Percentiles rank a stretch among this genome's conserved stretches.
Evolutionary conservation across 257 asterid genomes (phyloP).

Genomic region (Plantago ovata): DNA sequence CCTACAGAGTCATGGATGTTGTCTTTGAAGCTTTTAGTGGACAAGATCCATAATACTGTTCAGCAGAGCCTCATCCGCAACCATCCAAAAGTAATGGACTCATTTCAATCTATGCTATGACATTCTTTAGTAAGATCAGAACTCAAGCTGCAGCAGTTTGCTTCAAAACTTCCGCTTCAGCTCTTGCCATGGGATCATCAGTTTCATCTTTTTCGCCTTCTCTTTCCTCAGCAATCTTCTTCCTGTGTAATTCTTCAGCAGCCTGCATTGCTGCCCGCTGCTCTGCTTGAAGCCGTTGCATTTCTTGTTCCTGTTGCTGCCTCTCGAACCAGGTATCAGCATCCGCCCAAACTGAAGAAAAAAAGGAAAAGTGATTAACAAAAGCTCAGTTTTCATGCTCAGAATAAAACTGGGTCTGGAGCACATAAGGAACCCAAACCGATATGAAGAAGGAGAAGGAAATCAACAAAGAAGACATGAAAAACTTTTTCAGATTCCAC

Average conservation of each 20-base stretch:
- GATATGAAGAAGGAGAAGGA: not conserved
- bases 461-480: too few relatives aligned
- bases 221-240: slow-evolving; percentile 82
- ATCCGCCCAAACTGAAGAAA: slow-evolving; percentile 82
- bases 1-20: too few relatives aligned
- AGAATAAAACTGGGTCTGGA: too few relatives aligned
- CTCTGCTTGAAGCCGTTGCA: slow-evolving; percentile 85
- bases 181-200: slow-evolving; percentile 70
- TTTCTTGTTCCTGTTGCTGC: slow-evolving; percentile 87
- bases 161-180: slow-evolving; percentile 71
- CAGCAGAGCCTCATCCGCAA: too few relatives aligned
- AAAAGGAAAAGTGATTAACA: slow-evolving; percentile 5
- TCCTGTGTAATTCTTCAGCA: slow-evolving; percentile 85
- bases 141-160: slow-evolving; percentile 13
- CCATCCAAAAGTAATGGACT: too few relatives aligned
- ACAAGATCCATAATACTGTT: too few relatives aligned
- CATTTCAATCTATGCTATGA: too few relatives aligned
- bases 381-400: slow-evolving; percentile 9
- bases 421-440: too few relatives aligned
- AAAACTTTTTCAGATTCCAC: too few relatives aligned
- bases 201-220: slow-evolving; percentile 80
- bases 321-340: slow-evolving; percentile 97
- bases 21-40: too few relatives aligned
- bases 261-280: slow-evolving; percentile 67
- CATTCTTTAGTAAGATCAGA: too few relatives aligned